Conservation (phyloP, 148 eudicot genomes). For the Diospyros kaki region DNA sequence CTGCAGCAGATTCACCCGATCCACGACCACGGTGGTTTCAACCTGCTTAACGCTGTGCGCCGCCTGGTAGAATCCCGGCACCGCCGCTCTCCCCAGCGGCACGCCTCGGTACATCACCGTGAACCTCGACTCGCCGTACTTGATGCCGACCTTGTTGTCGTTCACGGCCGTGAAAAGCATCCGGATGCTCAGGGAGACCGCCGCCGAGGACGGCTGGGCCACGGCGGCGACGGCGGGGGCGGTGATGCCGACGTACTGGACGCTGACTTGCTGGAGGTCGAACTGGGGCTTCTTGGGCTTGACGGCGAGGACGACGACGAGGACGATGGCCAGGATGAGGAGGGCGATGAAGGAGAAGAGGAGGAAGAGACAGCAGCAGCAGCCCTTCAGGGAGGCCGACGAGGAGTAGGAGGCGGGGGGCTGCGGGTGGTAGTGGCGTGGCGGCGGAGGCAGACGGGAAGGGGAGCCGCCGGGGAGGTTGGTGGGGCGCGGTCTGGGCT, state of each 20-base stretch:
- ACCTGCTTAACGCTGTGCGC: constrained; percentile 64
- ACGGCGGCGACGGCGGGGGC: constrained; percentile 14
- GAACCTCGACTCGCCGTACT: constrained; percentile 71
- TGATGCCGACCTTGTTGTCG: constrained; percentile 87
- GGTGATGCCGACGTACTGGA: constrained; percentile 64
- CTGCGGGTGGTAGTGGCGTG: constrained; percentile 36
- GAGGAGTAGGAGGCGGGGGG: constrained; percentile 40
- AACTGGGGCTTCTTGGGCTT: constrained; percentile 86
- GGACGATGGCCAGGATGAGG: constrained; percentile 58
- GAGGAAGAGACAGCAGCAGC: constrained; percentile 91
- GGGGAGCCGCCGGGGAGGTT: background rate
- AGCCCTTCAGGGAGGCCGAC: constrained; percentile 71
- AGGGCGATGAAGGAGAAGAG: constrained; percentile 77
- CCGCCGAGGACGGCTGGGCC: constrained; percentile 34
- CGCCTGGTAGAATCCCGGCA: constrained; percentile 74
- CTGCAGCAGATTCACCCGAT: constrained; percentile 64
- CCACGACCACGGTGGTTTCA: constrained; percentile 57
- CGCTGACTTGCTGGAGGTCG: constrained; percentile 77
- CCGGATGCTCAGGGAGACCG: constrained; percentile 58
- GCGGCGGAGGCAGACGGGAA: no score
- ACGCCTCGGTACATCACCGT: constrained; percentile 82
- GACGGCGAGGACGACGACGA: constrained; percentile 69
- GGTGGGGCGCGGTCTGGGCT: background rate
- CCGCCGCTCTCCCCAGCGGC: constrained; percentile 67
- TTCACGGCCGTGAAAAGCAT: constrained; percentile 65